These are phyloP conservation scores for Coprinopsis marcescibilis DNA, from an alignment of 768 basidiomycete genomes.

Conservation along the genomic window DNA sequence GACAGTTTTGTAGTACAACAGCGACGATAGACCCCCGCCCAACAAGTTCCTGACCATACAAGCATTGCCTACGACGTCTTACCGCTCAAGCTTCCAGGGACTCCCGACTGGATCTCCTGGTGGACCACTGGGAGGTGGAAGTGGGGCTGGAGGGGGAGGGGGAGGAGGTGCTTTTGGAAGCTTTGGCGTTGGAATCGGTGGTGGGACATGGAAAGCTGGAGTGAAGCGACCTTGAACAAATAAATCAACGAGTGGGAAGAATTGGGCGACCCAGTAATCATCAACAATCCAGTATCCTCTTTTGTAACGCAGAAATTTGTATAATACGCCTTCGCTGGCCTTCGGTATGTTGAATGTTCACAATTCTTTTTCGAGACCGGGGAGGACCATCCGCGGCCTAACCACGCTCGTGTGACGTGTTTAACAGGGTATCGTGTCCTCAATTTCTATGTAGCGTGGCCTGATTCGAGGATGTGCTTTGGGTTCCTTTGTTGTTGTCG, in stretches of 20 bases:
- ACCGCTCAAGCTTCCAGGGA: constrained; percentile 58
- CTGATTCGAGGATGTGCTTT: too few relatives aligned
- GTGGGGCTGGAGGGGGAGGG: not conserved
- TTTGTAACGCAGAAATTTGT: too few relatives aligned
- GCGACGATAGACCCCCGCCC: constrained; percentile 75
- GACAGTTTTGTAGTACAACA: constrained; percentile 56
- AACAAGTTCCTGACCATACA: constrained; percentile 84
- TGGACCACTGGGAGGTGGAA: constrained; percentile 17
- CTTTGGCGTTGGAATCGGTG: constrained; percentile 24
- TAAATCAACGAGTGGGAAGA: not conserved
- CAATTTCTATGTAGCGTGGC: too few relatives aligned
- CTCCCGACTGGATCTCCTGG: constrained; percentile 17
- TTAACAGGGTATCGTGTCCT: too few relatives aligned
- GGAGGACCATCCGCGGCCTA: too few relatives aligned
- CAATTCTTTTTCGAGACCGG: too few relatives aligned
- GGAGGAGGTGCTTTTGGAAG: constrained; percentile 26
- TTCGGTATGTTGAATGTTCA: too few relatives aligned
- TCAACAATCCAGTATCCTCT: too few relatives aligned
- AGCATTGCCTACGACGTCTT: constrained; percentile 58
- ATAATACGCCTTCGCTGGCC: too few relatives aligned
- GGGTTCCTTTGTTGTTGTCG: too few relatives aligned
- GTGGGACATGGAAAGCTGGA: constrained; percentile 21
- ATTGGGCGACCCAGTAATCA: too few relatives aligned
- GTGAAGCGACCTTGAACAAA: constrained; percentile 9
- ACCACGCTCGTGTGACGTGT: too few relatives aligned